phyloP scores from a whole-genome alignment of 2,329 filamentous ascomycete genomes.

The Cercospora beticola region DNA sequence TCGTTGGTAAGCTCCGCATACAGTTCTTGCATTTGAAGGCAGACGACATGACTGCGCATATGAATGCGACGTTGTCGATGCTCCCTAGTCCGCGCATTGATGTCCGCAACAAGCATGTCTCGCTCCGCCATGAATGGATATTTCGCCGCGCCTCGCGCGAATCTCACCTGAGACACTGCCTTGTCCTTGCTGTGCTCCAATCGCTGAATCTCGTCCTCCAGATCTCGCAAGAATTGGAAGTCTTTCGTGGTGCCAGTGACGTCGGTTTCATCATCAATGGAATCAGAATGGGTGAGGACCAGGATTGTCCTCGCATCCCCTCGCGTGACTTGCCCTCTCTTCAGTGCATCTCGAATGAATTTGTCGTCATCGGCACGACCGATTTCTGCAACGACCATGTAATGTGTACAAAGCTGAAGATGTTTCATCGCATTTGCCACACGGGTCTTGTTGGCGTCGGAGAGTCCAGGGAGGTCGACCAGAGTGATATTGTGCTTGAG shows the following conservation, averaged over 20 bases:
- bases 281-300: conserved; percentile 18
- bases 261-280: conserved; percentile 17
- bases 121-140: not conserved
- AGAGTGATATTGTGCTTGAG: conserved; percentile 22
- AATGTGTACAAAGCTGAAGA: not conserved
- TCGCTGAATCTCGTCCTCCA: too few species aligned
- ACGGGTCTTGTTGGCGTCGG: conserved; percentile 22
- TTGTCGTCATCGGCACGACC: not conserved
- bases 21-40: not conserved
- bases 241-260: not conserved
- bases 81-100: too few species aligned
- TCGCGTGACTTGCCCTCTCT: not conserved
- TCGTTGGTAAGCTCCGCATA: not conserved
- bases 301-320: conserved; percentile 3
- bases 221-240: too few species aligned
- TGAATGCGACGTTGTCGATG: not conserved
- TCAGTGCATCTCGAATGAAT: conserved; percentile 4
- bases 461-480: conserved; percentile 26
- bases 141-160: not conserved
- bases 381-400: not conserved
- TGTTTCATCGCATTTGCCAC: not conserved
- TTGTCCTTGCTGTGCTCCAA: too few species aligned
- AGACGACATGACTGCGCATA: not conserved
- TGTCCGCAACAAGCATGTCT: too few species aligned
- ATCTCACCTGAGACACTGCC: too few species aligned